Percentiles rank a stretch among this genome's conserved stretches.
phyloP scores from a whole-genome alignment of 768 basidiomycete species.

The Mycena olivaceomarginata region DNA sequence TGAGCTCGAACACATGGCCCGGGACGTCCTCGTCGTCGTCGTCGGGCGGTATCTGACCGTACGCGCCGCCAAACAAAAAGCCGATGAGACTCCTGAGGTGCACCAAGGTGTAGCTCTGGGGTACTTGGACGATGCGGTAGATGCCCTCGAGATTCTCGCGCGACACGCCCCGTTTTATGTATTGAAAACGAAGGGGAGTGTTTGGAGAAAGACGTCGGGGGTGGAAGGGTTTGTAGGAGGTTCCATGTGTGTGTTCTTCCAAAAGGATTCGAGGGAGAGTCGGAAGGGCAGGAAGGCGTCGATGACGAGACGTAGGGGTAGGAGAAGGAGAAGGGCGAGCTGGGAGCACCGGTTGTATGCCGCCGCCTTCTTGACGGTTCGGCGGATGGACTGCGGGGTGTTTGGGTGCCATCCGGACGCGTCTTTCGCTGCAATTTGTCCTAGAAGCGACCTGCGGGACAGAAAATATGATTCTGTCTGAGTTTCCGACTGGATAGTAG shows the following conservation, averaged over 20 bases:
- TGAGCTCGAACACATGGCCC: slow-evolving; percentile 79
- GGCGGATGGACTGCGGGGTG: slow-evolving; percentile 29
- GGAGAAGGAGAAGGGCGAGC: slow-evolving; percentile 24
- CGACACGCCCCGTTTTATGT: slow-evolving; percentile 33
- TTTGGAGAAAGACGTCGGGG: slow-evolving; percentile 70
- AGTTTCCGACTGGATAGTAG: neutral
- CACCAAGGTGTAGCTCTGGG: slow-evolving; percentile 80
- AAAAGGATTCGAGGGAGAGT: slow-evolving; percentile 85
- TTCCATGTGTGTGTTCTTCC: slow-evolving; percentile 71
- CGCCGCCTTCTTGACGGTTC: slow-evolving; percentile 34
- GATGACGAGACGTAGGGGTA: neutral
- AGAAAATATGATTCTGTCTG: neutral
- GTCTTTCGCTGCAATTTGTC: neutral
- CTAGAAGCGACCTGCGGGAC: neutral
- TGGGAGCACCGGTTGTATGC: slow-evolving; percentile 20
- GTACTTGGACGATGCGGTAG: slow-evolving; percentile 81
- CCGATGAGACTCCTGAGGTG: slow-evolving; percentile 78
- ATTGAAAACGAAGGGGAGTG: slow-evolving; percentile 71
- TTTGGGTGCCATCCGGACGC: slow-evolving; percentile 31
- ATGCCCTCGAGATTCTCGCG: slow-evolving; percentile 66
- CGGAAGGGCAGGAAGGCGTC: slow-evolving; percentile 67
- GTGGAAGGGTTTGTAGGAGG: slow-evolving; percentile 61
- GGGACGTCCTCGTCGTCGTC: slow-evolving; percentile 52
- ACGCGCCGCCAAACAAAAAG: slow-evolving; percentile 71
- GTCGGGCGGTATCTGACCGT: slow-evolving; percentile 36